Evolutionary conservation across 257 asterid genomes (phyloP).

Genomic region (Striga asiatica): DNA sequence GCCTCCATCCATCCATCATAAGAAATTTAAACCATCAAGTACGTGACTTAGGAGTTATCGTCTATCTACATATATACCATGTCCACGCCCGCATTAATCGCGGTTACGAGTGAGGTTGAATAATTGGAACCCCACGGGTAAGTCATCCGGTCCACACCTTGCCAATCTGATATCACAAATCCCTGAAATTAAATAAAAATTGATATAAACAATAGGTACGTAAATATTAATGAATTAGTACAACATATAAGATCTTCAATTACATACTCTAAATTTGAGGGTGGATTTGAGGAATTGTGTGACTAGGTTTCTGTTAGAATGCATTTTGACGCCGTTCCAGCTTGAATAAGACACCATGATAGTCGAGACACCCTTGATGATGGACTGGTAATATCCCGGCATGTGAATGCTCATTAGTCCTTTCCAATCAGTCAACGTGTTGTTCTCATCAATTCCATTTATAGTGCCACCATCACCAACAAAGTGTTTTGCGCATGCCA

Average conservation of each 20-base stretch:
- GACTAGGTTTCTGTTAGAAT: conserved; percentile 10
- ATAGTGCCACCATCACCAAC: conserved; percentile 25
- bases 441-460: conserved; percentile 15
- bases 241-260: no score
- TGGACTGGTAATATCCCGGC: conserved; percentile 16
- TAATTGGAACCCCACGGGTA: background rate
- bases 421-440: conserved; percentile 9
- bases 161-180: conserved; percentile 18
- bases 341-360: conserved; percentile 22
- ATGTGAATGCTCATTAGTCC: conserved; percentile 18
- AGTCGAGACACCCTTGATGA: conserved; percentile 18
- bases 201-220: background rate
- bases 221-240: no score
- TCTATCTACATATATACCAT: no score
- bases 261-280: conserved; percentile 16
- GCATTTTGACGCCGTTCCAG: conserved; percentile 23
- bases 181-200: conserved; percentile 4
- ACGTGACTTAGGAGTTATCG: no score
- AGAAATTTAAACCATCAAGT: no score
- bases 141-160: conserved; percentile 12
- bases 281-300: conserved; percentile 15
- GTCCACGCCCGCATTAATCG: conserved; percentile 7
- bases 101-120: conserved; percentile 6
- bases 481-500: conserved; percentile 21
- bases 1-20: no score